Conservation (phyloP, 1,139 yeast species). For the Pichia cactophila region DNA sequence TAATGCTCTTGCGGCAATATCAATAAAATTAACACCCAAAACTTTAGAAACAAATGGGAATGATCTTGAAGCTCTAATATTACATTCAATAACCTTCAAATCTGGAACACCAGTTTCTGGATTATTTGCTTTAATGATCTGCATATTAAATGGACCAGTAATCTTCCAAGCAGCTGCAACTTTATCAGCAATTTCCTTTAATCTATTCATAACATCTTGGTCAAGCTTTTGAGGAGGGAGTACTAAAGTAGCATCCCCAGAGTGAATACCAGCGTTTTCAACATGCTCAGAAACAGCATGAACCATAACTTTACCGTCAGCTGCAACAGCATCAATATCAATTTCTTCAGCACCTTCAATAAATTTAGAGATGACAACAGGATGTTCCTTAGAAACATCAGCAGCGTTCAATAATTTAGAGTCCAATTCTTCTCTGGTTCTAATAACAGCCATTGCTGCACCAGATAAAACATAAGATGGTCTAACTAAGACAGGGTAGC, state of each 20-base stretch:
- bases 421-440: conserved; percentile 69
- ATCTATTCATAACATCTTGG: conserved; percentile 49
- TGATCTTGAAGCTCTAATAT: conserved; percentile 95
- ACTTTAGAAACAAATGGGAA: conserved; percentile 99
- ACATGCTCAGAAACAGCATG: conserved; percentile 98
- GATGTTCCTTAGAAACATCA: conserved; percentile 89
- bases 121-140: conserved; percentile 64
- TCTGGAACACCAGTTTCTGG: conserved; percentile 40
- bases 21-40: conserved; percentile 86
- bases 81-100: conserved; percentile 93
- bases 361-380: conserved; percentile 94
- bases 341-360: conserved; percentile 95
- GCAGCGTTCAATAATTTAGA: conserved; percentile 79
- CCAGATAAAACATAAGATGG: conserved; percentile 97
- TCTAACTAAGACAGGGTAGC: conserved; percentile 94
- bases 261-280: conserved; percentile 97
- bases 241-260: conserved; percentile 95
- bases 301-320: conserved; percentile 76
- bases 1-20: conserved; percentile 85
- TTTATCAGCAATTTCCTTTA: conserved; percentile 79
- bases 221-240: conserved; percentile 81
- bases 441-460: conserved; percentile 96
- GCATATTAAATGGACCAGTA: conserved; percentile 98
- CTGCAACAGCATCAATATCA: conserved; percentile 94
- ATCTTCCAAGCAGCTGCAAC: conserved; percentile 93